Evolutionary conservation across 2,329 filamentous ascomycete species (phyloP).

Genomic region (Colletotrichum tropicicola): DNA sequence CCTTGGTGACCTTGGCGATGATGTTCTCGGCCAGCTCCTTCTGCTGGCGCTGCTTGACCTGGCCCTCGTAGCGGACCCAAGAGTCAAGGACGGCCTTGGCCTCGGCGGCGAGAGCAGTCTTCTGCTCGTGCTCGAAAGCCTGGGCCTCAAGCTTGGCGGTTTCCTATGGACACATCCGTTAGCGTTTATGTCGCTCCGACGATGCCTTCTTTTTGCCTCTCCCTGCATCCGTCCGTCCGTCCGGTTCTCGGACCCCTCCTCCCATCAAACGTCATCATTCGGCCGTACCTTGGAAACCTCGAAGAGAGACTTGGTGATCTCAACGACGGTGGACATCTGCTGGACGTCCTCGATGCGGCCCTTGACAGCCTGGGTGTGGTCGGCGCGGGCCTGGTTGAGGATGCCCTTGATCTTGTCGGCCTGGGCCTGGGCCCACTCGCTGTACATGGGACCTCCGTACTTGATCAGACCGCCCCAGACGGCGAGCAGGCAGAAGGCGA

Average conservation of each 20-base stretch:
- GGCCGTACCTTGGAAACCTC: constrained; percentile 91
- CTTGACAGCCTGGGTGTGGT: constrained; percentile 97
- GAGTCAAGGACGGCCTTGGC: constrained; percentile 96
- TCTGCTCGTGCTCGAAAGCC: constrained; percentile 97
- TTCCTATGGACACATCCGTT: constrained; percentile 68
- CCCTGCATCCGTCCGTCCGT: not conserved
- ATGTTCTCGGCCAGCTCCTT: constrained; percentile 91
- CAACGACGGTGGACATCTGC: constrained; percentile 93
- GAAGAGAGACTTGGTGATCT: constrained; percentile 96
- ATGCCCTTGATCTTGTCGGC: constrained; percentile 93
- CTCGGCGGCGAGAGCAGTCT: constrained; percentile 89
- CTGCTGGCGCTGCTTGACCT: constrained; percentile 99
- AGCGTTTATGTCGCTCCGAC: not conserved
- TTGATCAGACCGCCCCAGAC: constrained; percentile 94
- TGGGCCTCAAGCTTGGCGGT: constrained; percentile 95
- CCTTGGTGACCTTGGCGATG: constrained; percentile 98
- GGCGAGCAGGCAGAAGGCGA: constrained; percentile 89
- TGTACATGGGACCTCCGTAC: constrained; percentile 92
- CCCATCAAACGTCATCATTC: not conserved
- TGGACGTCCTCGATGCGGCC: constrained; percentile 91
- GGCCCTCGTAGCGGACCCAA: constrained; percentile 97
- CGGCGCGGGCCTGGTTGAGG: constrained; percentile 90
- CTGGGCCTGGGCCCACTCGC: constrained; percentile 89
- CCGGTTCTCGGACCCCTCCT: not conserved
- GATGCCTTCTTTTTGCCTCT: not conserved